These are phyloP conservation scores for Mrakiaceae sp. DNA, from an alignment of 1,284 basidiomycete species.

Conservation along the genomic window DNA sequence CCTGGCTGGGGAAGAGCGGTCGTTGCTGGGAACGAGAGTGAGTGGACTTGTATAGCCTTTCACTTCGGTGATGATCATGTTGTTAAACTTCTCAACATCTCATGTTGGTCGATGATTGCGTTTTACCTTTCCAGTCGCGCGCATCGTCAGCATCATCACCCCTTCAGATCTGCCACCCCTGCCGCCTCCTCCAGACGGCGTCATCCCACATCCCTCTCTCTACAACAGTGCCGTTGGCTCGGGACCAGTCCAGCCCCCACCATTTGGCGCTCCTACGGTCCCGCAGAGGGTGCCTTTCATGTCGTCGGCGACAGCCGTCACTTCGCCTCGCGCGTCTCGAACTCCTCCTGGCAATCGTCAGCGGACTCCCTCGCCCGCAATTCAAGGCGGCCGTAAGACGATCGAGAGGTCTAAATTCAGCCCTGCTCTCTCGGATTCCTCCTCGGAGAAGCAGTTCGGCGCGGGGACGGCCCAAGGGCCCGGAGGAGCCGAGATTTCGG, in stretches of 20 bases:
- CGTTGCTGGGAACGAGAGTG: constrained; percentile 11
- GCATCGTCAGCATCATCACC: constrained; percentile 1
- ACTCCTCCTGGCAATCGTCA: no score
- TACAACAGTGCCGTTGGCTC: not conserved
- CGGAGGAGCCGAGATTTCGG: constrained; percentile 1
- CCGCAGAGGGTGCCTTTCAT: not conserved
- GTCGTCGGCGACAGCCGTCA: no score
- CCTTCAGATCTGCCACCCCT: constrained; percentile 1
- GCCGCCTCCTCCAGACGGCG: not conserved
- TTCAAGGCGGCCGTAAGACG: no score
- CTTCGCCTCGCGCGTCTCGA: no score
- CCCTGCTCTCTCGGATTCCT: not conserved
- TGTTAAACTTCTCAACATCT: not conserved
- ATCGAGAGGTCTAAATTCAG: not conserved
- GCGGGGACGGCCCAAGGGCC: not conserved
- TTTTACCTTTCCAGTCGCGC: not conserved
- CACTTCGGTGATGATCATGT: not conserved
- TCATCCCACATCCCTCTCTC: not conserved
- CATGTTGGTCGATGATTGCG: no score
- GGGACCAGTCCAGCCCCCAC: not conserved
- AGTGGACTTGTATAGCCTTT: not conserved
- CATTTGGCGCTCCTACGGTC: not conserved
- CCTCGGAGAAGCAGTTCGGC: not conserved
- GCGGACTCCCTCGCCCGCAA: no score
- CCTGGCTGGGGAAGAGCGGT: not conserved